Conservation (phyloP, 1,139 yeast species). For the Arxiozyma bovina region DNA sequence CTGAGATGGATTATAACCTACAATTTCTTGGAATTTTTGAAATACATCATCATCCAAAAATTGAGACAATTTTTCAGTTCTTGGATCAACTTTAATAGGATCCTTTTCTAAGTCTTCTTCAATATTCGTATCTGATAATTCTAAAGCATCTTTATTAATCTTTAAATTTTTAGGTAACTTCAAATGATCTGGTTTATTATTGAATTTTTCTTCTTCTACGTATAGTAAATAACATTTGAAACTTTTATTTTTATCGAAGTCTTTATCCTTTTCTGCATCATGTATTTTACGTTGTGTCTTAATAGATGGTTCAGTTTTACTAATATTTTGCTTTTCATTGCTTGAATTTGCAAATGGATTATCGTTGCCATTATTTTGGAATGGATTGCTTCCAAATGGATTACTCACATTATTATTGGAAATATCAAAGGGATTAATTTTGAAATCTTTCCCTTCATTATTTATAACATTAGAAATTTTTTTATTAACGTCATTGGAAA, state of each 20-base stretch:
- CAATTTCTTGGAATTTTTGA: constrained; percentile 64
- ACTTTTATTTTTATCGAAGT: constrained; percentile 21
- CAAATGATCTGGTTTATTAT: constrained; percentile 40
- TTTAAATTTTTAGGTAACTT: constrained; percentile 35
- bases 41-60: constrained; percentile 68
- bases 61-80: constrained; percentile 34
- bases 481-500: constrained; percentile 35
- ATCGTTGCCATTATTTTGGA: constrained; percentile 10
- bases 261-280: constrained; percentile 20
- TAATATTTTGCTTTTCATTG: not conserved
- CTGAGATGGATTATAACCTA: constrained; percentile 76
- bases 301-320: constrained; percentile 14
- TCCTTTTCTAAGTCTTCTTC: constrained; percentile 28
- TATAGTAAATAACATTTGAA: constrained; percentile 60
- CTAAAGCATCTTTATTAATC: constrained; percentile 30
- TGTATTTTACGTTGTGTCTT: constrained; percentile 23
- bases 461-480: constrained; percentile 35
- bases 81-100: constrained; percentile 31
- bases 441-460: constrained; percentile 35
- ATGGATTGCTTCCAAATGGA: constrained; percentile 36
- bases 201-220: constrained; percentile 58
- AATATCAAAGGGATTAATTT: constrained; percentile 37
- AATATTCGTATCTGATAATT: constrained; percentile 27
- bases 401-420: constrained; percentile 24
- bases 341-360: constrained; percentile 15